Base-by-base conservation (phyloP, 768 basidiomycete species). In the Candolleomyces eurysporus region DNA sequence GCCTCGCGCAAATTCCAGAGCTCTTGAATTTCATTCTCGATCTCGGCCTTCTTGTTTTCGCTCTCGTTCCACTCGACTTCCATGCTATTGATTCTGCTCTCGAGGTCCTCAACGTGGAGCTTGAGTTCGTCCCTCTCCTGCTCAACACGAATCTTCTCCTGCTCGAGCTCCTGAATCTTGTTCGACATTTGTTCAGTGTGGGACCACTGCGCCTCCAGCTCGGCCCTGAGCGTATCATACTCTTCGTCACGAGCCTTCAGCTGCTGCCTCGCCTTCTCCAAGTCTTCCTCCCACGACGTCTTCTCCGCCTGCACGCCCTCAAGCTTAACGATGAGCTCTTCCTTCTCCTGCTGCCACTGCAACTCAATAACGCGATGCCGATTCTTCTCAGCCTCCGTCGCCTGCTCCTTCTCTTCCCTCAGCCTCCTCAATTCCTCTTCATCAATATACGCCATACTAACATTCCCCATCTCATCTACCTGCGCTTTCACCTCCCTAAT, bases 141-240 rank as follows among this genome's bases (percentile, higher is more conserved):
- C 64, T 76, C 70, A 21, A 78, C 60, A 42, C 73, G 62, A 17
- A 65, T 59, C 62, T 72, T 73, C 59, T 72, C 75, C 57, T 67
- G 71, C 66, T 72, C 71, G 40, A 84, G 69, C 32, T 69, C 69
- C 39, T 76, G 68, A 9, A 83, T 74, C 65, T 74, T 76, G 64
- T 86, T 85, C n/a, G 76, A 73, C 14, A 76, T 72, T 61, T 76
- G 75, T 73, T 90, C 88, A 8, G 88, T 85, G 60, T 84, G 76
- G 39, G 78, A 75, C 89, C 89, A 91, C 72, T 91, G 89, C 10
- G 85, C 83, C 66, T 91, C 86, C 36, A 91, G 69, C 72, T 92
- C 89, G 0, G 71, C 68, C 69, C 87, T 86, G 64, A 90, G 72
- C 22, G 83, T 74, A 7, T 60, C 69, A 48, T 76, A 75, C 62